Percentiles rank a stretch among this genome's conserved stretches.
These are phyloP conservation scores for Leishmania guyanensis DNA, from an alignment of 208 protist genomes.

Conservation along the genomic window DNA sequence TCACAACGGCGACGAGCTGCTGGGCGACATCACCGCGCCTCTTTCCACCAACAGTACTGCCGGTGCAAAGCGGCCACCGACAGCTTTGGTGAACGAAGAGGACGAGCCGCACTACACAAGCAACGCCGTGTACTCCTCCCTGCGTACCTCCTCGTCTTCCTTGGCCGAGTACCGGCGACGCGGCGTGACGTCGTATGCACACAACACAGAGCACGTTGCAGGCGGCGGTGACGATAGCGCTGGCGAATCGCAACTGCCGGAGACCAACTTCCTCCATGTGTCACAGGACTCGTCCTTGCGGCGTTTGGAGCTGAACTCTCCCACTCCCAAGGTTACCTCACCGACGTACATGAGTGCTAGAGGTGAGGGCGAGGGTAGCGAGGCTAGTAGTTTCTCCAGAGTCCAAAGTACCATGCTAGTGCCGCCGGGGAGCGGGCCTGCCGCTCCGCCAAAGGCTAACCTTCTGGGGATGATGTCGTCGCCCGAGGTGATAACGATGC, in stretches of 20 bases:
- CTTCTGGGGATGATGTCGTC: not conserved
- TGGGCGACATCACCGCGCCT: not conserved
- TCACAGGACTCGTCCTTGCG: conserved; percentile 32
- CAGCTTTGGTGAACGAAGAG: not conserved
- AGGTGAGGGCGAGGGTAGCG: not conserved
- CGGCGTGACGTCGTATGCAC: conserved; percentile 8
- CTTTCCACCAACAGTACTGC: not conserved
- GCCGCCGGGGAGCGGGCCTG: not conserved
- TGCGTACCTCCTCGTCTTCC: conserved; percentile 19
- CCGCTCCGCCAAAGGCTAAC: not conserved
- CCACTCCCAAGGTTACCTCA: not conserved
- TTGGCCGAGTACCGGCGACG: conserved; percentile 20
- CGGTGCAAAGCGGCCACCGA: not conserved
- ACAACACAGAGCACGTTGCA: not conserved
- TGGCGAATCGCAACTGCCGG: not conserved
- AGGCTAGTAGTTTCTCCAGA: not conserved
- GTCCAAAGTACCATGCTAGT: not conserved
- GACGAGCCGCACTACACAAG: not conserved
- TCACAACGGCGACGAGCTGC: not conserved
- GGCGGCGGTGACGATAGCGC: conserved; percentile 4
- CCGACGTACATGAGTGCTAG: not conserved
- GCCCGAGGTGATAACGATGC: not conserved
- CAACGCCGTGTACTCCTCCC: conserved; percentile 1
- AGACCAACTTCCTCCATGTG: conserved; percentile 28
- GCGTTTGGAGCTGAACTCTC: conserved; percentile 1